These are phyloP conservation scores for Coffea canephora DNA, from an alignment of 257 asterid species.

Conservation along the genomic window DNA sequence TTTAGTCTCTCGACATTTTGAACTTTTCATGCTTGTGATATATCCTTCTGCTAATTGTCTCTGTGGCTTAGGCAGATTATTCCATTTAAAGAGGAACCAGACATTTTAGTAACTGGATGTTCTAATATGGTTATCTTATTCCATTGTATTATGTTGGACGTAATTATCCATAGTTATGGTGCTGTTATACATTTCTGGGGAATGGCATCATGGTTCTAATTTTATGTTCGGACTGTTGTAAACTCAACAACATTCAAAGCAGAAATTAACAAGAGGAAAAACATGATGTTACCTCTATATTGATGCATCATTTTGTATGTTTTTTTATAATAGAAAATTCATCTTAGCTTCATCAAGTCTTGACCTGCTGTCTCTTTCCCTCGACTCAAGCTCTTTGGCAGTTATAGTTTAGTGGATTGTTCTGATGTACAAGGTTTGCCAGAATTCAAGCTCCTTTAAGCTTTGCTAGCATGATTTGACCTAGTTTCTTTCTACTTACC, in stretches of 20 bases:
- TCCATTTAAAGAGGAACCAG: constrained; percentile 41
- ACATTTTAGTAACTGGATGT: constrained; percentile 49
- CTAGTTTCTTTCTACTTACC: neutral
- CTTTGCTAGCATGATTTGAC: neutral
- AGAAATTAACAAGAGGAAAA: constrained; percentile 26
- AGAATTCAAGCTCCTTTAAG: neutral
- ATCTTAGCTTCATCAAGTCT: neutral
- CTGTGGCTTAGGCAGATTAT: constrained; percentile 54
- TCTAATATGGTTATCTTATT: constrained; percentile 42
- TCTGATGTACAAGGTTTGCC: neutral
- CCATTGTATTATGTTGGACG: constrained; percentile 33
- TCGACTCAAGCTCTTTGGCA: neutral
- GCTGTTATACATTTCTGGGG: constrained; percentile 32
- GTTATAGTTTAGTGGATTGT: neutral
- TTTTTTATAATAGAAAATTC: neutral
- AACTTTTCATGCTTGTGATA: constrained; percentile 43
- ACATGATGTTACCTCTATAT: neutral
- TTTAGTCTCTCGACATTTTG: constrained; percentile 31
- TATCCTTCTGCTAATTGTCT: constrained; percentile 37
- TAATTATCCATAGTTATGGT: constrained; percentile 30
- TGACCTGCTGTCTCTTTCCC: neutral
- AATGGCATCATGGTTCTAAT: constrained; percentile 37
- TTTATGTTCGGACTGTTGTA: constrained; percentile 34
- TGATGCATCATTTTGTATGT: constrained; percentile 2
- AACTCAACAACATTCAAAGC: constrained; percentile 34